These are phyloP conservation scores for Talaromyces marneffei DNA, from an alignment of 2,329 filamentous ascomycete species.

Conservation along the genomic window DNA sequence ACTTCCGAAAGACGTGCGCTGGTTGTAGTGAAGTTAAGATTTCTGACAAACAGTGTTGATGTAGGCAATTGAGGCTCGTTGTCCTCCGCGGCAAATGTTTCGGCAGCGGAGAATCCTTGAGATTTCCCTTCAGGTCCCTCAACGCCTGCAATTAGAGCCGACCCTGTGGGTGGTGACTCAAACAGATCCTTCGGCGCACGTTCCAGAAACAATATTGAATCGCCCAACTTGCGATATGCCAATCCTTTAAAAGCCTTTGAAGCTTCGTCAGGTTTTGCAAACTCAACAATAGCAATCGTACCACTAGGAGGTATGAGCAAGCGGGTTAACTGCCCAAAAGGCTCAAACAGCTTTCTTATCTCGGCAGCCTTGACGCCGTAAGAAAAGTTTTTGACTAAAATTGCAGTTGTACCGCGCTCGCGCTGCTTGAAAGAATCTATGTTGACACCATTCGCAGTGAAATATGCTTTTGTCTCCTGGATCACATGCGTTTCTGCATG, in stretches of 20 bases:
- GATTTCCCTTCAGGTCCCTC: constrained; percentile 27
- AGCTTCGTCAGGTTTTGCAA: constrained; percentile 69
- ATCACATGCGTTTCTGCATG: constrained; percentile 95
- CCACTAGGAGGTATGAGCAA: constrained; percentile 89
- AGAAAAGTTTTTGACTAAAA: constrained; percentile 92
- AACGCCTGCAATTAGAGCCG: constrained; percentile 30
- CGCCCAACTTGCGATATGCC: constrained; percentile 85
- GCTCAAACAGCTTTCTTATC: constrained; percentile 72
- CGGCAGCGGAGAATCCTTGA: constrained; percentile 39
- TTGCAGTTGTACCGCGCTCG: constrained; percentile 76
- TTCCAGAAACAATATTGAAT: constrained; percentile 86
- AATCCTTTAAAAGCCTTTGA: constrained; percentile 77
- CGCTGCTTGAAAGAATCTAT: constrained; percentile 83
- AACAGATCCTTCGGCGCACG: constrained; percentile 87
- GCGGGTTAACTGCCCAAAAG: constrained; percentile 72
- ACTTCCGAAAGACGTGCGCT: constrained; percentile 67
- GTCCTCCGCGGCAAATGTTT: constrained; percentile 40
- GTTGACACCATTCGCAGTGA: constrained; percentile 80
- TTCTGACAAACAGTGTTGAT: constrained; percentile 85
- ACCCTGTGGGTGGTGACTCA: constrained; percentile 31
- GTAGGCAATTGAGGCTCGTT: constrained; percentile 48
- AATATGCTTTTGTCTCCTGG: constrained; percentile 91
- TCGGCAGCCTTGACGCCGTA: constrained; percentile 76
- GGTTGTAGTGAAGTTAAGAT: constrained; percentile 87
- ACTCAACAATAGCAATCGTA: constrained; percentile 91